Base-by-base conservation (phyloP, 345 rosid genomes). In the Cardamine chenopodiifolia region DNA sequence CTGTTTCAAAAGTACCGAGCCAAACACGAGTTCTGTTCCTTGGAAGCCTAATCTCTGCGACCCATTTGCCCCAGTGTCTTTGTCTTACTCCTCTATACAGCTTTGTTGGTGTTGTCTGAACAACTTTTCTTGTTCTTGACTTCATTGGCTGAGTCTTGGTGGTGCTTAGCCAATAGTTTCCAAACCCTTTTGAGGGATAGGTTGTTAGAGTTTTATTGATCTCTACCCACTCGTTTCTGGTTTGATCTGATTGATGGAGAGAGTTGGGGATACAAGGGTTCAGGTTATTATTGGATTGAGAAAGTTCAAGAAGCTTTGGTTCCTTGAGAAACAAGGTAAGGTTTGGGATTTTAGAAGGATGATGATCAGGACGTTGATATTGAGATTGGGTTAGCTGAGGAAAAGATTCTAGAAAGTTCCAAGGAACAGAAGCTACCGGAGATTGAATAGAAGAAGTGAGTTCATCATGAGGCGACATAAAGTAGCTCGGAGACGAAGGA, bases 41-140 rank as follows among this genome's bases (percentile, higher is more conserved):
- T 20, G 99, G 99, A 18, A 95, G 83, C 74, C 97, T 83, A 53
- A 95, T 95, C 81, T 95, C 99, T 1, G 99, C 97, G 1, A 95
- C 99, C 99, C 99, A 95, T 84, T 92, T 95, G 0, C 99, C 97
- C 99, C 99, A 92, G 63, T 90, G 99, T 83, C 97, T 87, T 75
- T 87, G 97, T 72, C 99, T 86, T 58, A 92, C 99, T 35, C 99
- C 99, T 81, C 99, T 77, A 68, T 81, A 95, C 70, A 92, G 66
- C 85, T 95, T 95, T 20, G 88, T 86, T 0, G 85, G 68, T 2
- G 86, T 58, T 0, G 83, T 44, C 7, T 73, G 67, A 15, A 79
- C 76, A 70, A 57, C 37, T 62, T 39, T 55, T 47, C 61, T 78
- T 83, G 85, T 20, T 71, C 83, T 66, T 72, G 72, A 59, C 80